A percentile compares a stretch with the other conserved stretches of the same genome.
phyloP scores from a whole-genome alignment of 2,329 filamentous ascomycete species.

The Fusarium graminum region DNA sequence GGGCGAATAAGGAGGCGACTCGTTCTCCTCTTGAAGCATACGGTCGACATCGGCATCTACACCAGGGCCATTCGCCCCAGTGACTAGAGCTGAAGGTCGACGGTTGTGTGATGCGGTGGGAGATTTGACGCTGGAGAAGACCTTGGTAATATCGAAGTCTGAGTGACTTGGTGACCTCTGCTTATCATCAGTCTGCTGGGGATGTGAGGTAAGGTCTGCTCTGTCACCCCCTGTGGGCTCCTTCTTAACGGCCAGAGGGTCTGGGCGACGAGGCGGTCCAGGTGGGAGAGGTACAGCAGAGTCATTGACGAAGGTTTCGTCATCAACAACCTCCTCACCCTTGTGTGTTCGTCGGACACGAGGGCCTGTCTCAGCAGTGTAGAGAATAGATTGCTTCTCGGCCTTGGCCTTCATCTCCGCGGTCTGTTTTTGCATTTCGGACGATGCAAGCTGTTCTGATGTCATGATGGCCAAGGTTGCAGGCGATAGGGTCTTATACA shows the following conservation, averaged over 20 bases:
- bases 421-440: conserved; percentile 84
- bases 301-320: conserved; percentile 67
- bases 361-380: conserved; percentile 77
- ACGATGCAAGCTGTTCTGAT: conserved; percentile 89
- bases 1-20: conserved; percentile 86
- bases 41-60: conserved; percentile 92
- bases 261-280: conserved; percentile 42
- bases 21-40: conserved; percentile 83
- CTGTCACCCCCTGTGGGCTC: conserved; percentile 50
- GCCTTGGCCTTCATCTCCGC: conserved; percentile 82
- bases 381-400: conserved; percentile 87
- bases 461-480: conserved; percentile 88
- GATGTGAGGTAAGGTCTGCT: conserved; percentile 46
- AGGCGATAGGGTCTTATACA: conserved; percentile 79
- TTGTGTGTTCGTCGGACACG: conserved; percentile 93
- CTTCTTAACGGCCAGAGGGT: conserved; percentile 52
- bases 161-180: conserved; percentile 65
- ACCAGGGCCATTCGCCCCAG: conserved; percentile 68
- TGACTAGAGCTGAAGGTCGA: conserved; percentile 62
- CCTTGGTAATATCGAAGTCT: conserved; percentile 86
- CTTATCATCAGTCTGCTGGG: conserved; percentile 60
- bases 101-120: conserved; percentile 67
- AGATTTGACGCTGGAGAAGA: conserved; percentile 86
- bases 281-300: conserved; percentile 52
- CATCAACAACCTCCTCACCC: conserved; percentile 89